These are phyloP conservation scores for Phaeodactylum tricornutum DNA, from an alignment of 108 stramenopile species.

Conservation along the genomic window DNA sequence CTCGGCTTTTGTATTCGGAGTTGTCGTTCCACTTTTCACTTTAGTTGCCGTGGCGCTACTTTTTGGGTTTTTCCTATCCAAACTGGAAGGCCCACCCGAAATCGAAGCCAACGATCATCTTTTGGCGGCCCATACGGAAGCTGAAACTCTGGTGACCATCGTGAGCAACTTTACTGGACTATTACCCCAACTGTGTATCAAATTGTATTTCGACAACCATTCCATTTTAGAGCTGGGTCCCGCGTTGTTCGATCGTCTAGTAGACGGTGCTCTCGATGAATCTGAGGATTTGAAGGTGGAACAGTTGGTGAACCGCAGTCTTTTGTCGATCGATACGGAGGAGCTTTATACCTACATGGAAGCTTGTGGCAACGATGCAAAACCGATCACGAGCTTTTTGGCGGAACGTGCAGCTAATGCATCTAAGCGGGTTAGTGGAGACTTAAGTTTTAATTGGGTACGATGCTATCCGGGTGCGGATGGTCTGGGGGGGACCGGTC, in stretches of 20 bases:
- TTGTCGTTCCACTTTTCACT: slow-evolving; percentile 1
- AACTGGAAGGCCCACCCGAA: neutral
- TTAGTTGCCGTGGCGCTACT: slow-evolving; percentile 1
- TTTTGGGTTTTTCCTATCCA: slow-evolving; percentile 3
- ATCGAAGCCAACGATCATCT: neutral
- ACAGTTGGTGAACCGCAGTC: too few relatives aligned
- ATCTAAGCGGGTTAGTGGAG: neutral
- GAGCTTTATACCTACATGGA: neutral
- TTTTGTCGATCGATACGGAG: neutral
- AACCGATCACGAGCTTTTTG: neutral
- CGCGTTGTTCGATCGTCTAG: neutral
- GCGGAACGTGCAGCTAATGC: neutral
- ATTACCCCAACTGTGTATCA: neutral
- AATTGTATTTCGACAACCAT: neutral
- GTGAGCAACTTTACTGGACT: neutral
- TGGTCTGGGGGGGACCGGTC: neutral
- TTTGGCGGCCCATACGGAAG: neutral
- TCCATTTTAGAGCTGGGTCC: neutral
- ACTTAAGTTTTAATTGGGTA: slow-evolving; percentile 6
- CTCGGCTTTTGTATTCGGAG: slow-evolving; percentile 4
- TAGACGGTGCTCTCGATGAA: neutral
- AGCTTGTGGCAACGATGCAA: neutral
- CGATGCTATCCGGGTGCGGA: slow-evolving; percentile 4
- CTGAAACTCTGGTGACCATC: neutral
- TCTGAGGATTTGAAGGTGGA: neutral